Conservation (phyloP, 805 yeast genomes). For the Candida taoyuanica region DNA sequence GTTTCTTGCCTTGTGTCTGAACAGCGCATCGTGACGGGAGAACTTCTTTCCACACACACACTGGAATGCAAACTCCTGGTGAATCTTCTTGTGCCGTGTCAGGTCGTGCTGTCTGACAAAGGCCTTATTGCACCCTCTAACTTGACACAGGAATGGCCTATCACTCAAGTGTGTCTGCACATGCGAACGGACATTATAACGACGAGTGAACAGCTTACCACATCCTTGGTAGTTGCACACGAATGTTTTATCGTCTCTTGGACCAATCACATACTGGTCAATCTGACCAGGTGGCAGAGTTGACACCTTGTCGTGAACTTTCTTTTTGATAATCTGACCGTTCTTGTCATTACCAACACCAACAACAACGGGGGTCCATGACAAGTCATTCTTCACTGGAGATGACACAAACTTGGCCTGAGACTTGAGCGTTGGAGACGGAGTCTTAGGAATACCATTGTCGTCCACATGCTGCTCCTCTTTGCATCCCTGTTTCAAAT, state of each 20-base stretch:
- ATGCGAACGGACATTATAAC: constrained; percentile 91
- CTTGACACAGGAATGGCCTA: constrained; percentile 78
- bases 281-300: constrained; percentile 86
- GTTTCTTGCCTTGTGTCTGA: constrained; percentile 71
- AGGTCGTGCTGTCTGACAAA: constrained; percentile 96
- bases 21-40: constrained; percentile 83
- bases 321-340: constrained; percentile 16
- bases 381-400: constrained; percentile 14
- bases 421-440: constrained; percentile 41
- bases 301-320: constrained; percentile 36
- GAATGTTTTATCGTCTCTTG: constrained; percentile 65
- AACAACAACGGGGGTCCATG: constrained; percentile 26
- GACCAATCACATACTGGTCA: constrained; percentile 78
- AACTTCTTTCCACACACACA: constrained; percentile 96
- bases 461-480: constrained; percentile 22
- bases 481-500: constrained; percentile 16
- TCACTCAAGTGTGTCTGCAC: constrained; percentile 96
- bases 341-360: constrained; percentile 7
- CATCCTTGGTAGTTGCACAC: constrained; percentile 75
- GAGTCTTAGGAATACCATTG: constrained; percentile 30
- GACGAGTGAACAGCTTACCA: constrained; percentile 76
- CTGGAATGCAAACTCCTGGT: constrained; percentile 60
- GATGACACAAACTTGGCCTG: constrained; percentile 28
- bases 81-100: constrained; percentile 85
- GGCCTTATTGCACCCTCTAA: constrained; percentile 63